These are phyloP conservation scores for Coemansia sp. DNA, from an alignment of 192 early-diverging fungal genomes.

Conservation along the genomic window DNA sequence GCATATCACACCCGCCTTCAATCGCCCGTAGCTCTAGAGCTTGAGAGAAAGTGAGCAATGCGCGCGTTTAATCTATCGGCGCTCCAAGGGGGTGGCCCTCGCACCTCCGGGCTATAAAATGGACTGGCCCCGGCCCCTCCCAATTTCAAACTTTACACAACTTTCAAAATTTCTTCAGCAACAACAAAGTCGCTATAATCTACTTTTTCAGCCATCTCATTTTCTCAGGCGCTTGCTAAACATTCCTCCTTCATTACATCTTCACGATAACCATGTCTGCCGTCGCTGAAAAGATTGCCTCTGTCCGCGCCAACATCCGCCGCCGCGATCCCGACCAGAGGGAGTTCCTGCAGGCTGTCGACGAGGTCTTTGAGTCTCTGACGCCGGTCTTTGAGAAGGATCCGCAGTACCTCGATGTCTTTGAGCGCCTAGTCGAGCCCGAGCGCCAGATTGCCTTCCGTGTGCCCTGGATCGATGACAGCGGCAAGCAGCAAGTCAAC, in stretches of 20 bases:
- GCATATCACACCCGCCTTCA: neutral
- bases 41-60: neutral
- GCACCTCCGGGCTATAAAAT: slow-evolving; percentile 1
- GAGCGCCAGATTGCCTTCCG: slow-evolving; percentile 57
- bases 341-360: slow-evolving; percentile 56
- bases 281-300: slow-evolving; percentile 36
- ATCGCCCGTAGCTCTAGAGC: slow-evolving; percentile 8
- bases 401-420: slow-evolving; percentile 48
- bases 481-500: slow-evolving; percentile 54
- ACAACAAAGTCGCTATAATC: neutral
- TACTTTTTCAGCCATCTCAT: neutral
- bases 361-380: slow-evolving; percentile 53
- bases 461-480: slow-evolving; percentile 57
- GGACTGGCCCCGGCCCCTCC: neutral
- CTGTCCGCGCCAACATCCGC: slow-evolving; percentile 37
- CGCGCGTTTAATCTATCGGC: slow-evolving; percentile 6
- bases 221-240: neutral
- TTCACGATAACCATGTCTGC: slow-evolving; percentile 25
- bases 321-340: slow-evolving; percentile 49
- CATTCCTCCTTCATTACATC: neutral
- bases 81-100: slow-evolving; percentile 1
- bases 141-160: neutral
- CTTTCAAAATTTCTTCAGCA: neutral
- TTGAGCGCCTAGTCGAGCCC: slow-evolving; percentile 56
- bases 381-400: slow-evolving; percentile 53